phyloP scores from a whole-genome alignment of 2,329 filamentous ascomycete genomes.

The Claviceps digitariae region DNA sequence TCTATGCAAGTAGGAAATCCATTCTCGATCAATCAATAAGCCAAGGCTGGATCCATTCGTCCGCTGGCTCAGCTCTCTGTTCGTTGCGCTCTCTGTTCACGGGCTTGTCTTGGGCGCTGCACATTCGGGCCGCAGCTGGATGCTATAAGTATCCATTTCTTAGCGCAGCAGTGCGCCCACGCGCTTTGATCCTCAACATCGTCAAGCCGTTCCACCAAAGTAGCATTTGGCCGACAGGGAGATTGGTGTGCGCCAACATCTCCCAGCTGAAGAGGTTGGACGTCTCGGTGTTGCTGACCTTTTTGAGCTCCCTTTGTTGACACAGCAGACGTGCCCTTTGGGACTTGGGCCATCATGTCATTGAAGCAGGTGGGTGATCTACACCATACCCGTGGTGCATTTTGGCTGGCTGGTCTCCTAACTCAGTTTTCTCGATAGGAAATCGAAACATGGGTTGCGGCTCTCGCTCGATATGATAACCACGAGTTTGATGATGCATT shows the following conservation, averaged over 20 bases:
- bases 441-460: slow-evolving; percentile 97
- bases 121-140: background rate
- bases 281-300: background rate
- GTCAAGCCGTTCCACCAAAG: background rate
- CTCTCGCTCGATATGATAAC: slow-evolving; percentile 85
- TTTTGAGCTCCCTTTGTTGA: background rate
- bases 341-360: slow-evolving; percentile 29
- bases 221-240: background rate
- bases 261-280: background rate
- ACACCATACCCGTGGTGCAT: background rate
- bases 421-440: slow-evolving; percentile 45
- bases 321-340: background rate
- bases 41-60: slow-evolving; percentile 1
- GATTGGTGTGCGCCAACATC: background rate
- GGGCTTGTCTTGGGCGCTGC: background rate
- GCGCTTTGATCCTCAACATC: background rate
- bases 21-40: background rate
- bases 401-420: background rate
- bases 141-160: background rate
- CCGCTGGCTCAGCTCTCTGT: background rate
- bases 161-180: background rate
- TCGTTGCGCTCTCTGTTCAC: background rate
- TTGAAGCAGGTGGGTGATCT: slow-evolving; percentile 41
- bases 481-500: slow-evolving; percentile 92
- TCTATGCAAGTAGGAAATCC: background rate